Evolutionary conservation across 1,284 basidiomycete species (phyloP), one percentile per base, ranked within the genome.

Genomic region (Trichosporon sp.): DNA sequence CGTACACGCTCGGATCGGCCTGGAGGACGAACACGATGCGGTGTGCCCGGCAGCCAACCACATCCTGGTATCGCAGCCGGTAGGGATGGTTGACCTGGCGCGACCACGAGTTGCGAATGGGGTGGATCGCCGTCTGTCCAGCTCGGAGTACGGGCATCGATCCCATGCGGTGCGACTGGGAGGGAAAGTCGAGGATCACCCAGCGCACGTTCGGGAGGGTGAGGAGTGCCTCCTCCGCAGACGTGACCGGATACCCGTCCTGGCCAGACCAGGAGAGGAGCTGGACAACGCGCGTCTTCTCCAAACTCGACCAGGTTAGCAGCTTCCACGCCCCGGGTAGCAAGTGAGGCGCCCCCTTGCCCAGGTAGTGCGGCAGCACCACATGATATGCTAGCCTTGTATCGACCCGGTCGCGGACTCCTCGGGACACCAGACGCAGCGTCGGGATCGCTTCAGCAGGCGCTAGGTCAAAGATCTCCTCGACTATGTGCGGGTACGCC

Each of bases 401-500:
- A 9, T 29, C n/a, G 34, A 40, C n/a, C 4, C 16, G 23, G 11
- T 37, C 36, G 23, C 27, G 57, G 16, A 37, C 16, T 9, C 27
- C 16, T 10, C 57, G 57, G 11, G 34, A 37, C 2, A 58, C 57
- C 14, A 40, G 36, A 36, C 57, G 57, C 25, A 58, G 57, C 8
- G 57, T 37, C 14, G 57, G 57, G 25, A 58, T 25, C 25, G 34
- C 57, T 10, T 29, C 57, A 9, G 19, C 19, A 13, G 57, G 57
- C 7, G 57, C 57, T 34, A 27, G 14, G 19, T 36, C 34, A 21
- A 58, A 8, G 23, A 58, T 29, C 25, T n/a, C 13, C 34, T 58
- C 57, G 23, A 58, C 34, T 8, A 58, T 27, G 36, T 58, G 57
- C 57, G 57, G 57, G 57, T 58, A 58, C 13, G 49, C 49, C 25